Evolutionary conservation across 495 filamentous ascomycete species (phyloP), one percentile per base, ranked within the genome.

Genomic region (Xylaria cubensis): DNA sequence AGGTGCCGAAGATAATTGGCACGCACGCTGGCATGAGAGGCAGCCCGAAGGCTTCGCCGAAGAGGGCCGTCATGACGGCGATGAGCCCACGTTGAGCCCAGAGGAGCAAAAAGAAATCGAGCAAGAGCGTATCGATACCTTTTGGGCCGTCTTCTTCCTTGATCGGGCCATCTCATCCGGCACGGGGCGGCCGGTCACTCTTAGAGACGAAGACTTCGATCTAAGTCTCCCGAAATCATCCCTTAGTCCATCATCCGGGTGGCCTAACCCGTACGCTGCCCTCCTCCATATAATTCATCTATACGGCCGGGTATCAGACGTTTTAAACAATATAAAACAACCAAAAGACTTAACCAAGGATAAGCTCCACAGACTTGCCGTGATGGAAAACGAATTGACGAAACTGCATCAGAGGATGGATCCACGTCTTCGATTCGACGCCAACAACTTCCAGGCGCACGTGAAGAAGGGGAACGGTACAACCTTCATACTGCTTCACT

Each of bases 141-240:
- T 95, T 75, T 97, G 92, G 92, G 90, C 92, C 32, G 90, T 97
- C 32, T 95, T 95, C 79, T 91, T 95, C 75, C 85, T 97, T 10
- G 93, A 97, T 75, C 86, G 93, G 44, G 91, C 93, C 68, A 94
- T 95, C 67, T 95, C 93, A 4, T 94, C 92, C 13, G 93, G 93
- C 0, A 95, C 93, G 36, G 93, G 93, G 19, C 83, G 93, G 53
- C 89, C 92, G 3, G 93, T 94, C 5, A 95, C 93, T 1, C 84
- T 97, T 36, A 88, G 91, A 66, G 92, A 95, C 74, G 88, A 91
- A 72, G 92, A 95, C 73, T 94, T 94, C 71, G 93, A 95, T 75
- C 82, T 95, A 13, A 86, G 87, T 19, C 91, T 95, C 63, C 93
- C 93, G 0, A 79, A 78, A 15, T 84, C 89, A 8, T 88, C 89